Conservation (phyloP, 257 asterid genomes). For the Henckelia pumila region DNA sequence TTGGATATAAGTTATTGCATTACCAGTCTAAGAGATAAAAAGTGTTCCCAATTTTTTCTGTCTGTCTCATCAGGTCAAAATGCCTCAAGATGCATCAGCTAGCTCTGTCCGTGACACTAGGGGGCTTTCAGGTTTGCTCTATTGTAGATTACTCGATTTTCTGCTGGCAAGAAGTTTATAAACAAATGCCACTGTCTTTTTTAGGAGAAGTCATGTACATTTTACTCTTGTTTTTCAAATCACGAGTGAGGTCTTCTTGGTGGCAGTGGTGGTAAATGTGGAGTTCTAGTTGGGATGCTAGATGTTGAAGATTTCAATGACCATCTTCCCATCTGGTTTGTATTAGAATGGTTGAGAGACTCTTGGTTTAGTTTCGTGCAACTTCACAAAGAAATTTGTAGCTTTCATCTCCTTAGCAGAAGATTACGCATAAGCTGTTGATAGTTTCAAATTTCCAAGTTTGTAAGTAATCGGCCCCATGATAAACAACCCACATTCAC, state of each 20-base stretch:
- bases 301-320: background rate
- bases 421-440: background rate
- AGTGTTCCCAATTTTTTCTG: slow-evolving; percentile 22
- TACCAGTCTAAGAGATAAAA: slow-evolving; percentile 10
- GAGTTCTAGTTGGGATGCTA: background rate
- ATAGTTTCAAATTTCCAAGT: background rate
- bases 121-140: slow-evolving; percentile 78
- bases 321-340: slow-evolving; percentile 1
- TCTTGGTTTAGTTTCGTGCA: slow-evolving; percentile 1
- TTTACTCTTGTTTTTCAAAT: background rate
- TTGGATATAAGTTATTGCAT: slow-evolving; percentile 12
- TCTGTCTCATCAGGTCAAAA: slow-evolving; percentile 55
- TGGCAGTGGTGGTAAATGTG: background rate
- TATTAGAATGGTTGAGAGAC: background rate
- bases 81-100: slow-evolving; percentile 95
- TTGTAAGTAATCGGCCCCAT: background rate
- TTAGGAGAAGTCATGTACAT: background rate
- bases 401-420: background rate
- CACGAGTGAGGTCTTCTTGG: background rate
- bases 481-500: background rate
- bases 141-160: slow-evolving; percentile 21
- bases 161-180: background rate
- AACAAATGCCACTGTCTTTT: background rate
- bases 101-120: slow-evolving; percentile 76
- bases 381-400: background rate